These are phyloP conservation scores for Fusarium sp. DNA, from an alignment of 2,329 filamentous ascomycete species.

Conservation along the genomic window DNA sequence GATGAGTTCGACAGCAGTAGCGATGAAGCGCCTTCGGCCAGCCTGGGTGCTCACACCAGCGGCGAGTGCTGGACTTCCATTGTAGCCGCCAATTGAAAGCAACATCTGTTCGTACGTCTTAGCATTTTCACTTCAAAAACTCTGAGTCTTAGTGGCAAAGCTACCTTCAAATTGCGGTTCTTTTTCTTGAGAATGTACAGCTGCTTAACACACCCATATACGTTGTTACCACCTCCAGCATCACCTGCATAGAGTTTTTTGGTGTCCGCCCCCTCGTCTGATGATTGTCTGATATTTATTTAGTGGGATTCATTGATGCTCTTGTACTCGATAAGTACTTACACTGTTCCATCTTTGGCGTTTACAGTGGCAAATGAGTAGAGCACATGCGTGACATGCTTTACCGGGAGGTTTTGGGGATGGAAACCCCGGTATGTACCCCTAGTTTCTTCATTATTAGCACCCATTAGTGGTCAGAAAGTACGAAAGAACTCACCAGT, in stretches of 20 bases:
- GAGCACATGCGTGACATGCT: constrained; percentile 78
- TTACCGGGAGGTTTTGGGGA: constrained; percentile 74
- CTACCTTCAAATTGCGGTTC: constrained; percentile 78
- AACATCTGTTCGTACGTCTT: constrained; percentile 20
- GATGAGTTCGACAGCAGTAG: constrained; percentile 74
- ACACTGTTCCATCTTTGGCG: constrained; percentile 58
- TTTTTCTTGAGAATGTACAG: constrained; percentile 79
- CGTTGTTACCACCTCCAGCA: constrained; percentile 71
- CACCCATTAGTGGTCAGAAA: not conserved
- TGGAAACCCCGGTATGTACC: constrained; percentile 78
- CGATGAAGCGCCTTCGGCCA: constrained; percentile 74
- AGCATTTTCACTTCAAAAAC: constrained; percentile 1
- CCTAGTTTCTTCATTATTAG: constrained; percentile 59
- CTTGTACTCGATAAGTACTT: constrained; percentile 38
- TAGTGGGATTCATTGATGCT: not conserved
- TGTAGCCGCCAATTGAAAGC: constrained; percentile 76
- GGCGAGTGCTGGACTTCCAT: constrained; percentile 66
- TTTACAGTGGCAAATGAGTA: constrained; percentile 65
- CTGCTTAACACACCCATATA: constrained; percentile 83
- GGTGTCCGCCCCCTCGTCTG: constrained; percentile 57
- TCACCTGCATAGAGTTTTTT: constrained; percentile 77
- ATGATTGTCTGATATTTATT: constrained; percentile 27
- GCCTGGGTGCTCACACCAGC: constrained; percentile 69
- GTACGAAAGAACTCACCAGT: constrained; percentile 56
- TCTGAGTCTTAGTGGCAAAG: not conserved